Base-by-base conservation (phyloP, 108 stramenopile genomes). In the Nitzschia palea region DNA sequence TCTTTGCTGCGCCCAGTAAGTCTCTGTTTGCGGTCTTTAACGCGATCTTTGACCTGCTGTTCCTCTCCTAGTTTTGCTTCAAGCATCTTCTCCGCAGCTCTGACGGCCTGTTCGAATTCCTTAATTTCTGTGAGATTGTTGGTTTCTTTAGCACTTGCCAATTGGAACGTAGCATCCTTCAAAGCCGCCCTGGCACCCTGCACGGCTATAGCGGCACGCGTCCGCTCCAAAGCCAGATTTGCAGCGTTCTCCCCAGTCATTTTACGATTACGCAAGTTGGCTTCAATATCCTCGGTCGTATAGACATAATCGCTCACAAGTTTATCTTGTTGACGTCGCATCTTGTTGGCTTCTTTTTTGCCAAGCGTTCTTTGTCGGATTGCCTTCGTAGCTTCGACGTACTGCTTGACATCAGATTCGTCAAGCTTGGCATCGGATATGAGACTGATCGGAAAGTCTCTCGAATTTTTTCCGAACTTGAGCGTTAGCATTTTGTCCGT, bases 221-320 rank as follows among this genome's bases (percentile, higher is more conserved):
- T 95, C 62, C 86, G 85, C 47, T 91, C 90, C 56, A 80, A 60
- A 1, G 86, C 88, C 58, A 95, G 80, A 66, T 90, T 94, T 22
- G 67, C 70, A 35, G 80, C 40, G 18, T 72, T 76, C 47, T 79
- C 84, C 33, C 83, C 88, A 37, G 73, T 80, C 67, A 83, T 85
- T 68, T 90, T 91, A 51, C 78, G 80, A 31, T 85, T 82, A 26
- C 70, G 64, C 31, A 95, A 56, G 28, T 86, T 76, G 51, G 30
- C 66, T 53, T 91, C 94, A 40, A 91, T 82, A 44, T 92, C 94
- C 67, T 91, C 86, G 47, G 81, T 83, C 8, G 90, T 89, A 61
- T 92, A 92, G 18, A 76, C 83, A 65, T 91, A 95, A 64, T 89
- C 90, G 67, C 70, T 80, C 14, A 92, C 86, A 28, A 95, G 81